Conservation (phyloP, 257 asterid genomes). For the Plectranthus barbatus region DNA sequence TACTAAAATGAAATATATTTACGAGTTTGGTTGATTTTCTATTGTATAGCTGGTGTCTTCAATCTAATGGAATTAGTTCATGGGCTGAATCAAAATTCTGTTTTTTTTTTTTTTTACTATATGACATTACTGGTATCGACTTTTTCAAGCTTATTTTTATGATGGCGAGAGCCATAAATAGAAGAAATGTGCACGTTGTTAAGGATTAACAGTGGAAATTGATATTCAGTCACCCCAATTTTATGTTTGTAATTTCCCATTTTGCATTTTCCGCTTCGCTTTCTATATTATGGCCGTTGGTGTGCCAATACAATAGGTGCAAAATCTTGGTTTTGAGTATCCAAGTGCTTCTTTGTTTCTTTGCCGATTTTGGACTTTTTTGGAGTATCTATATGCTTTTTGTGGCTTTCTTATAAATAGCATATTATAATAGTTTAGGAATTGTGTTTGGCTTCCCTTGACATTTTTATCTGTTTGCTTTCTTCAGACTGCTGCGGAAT, state of each 20-base stretch:
- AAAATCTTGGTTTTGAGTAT: background rate
- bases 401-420: background rate
- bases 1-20: background rate
- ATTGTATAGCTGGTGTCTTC: background rate
- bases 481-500: conserved; percentile 76
- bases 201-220: background rate
- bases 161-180: background rate
- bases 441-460: background rate
- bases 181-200: background rate
- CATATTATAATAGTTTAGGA: background rate
- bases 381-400: background rate
- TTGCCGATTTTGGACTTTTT: background rate
- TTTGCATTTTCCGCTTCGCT: background rate
- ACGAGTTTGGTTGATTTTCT: background rate
- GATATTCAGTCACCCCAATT: background rate
- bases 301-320: background rate
- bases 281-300: too few species aligned
- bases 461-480: conserved; percentile 3
- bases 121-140: background rate
- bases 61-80: background rate
- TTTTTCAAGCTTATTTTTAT: background rate
- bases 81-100: background rate
- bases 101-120: background rate
- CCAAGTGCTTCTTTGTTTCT: background rate
- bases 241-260: background rate